Percentiles rank a stretch among this genome's conserved stretches.
phyloP scores from a whole-genome alignment of 176 grass and related monocot genomes.

The Bonia amplexicaulis region DNA sequence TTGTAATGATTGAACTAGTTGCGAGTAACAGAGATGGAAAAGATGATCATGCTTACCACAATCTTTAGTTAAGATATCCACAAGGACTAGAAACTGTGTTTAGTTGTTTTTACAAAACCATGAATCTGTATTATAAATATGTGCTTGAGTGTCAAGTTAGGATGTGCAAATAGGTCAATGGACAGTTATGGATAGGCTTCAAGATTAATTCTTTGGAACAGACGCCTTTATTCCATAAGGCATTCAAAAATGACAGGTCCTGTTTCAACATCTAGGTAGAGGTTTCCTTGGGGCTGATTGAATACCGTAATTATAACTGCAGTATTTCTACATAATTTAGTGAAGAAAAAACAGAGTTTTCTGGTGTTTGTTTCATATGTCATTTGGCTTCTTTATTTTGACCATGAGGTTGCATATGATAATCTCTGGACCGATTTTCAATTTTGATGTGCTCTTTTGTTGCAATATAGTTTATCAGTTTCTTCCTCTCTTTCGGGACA shows the following conservation, averaged over 20 bases:
- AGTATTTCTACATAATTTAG: neutral
- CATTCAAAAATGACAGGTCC: neutral
- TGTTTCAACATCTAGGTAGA: neutral
- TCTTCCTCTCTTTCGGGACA: neutral
- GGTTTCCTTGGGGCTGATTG: neutral
- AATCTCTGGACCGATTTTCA: neutral
- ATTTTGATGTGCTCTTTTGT: neutral
- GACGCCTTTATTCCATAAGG: neutral
- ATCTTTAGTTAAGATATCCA: neutral
- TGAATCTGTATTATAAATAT: neutral
- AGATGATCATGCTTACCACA: neutral
- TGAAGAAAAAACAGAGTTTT: neutral
- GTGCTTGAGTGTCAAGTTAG: neutral
- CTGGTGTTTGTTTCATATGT: neutral
- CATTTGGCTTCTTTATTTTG: neutral
- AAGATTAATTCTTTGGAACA: neutral
- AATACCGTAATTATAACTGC: neutral
- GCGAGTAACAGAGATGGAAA: neutral
- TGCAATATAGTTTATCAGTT: neutral
- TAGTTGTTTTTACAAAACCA: neutral
- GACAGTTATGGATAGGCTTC: neutral
- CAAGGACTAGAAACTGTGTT: neutral
- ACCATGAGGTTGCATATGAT: neutral
- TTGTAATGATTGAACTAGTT: neutral
- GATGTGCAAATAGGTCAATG: neutral